Base-by-base conservation (phyloP, 1,139 yeast species). In the Pneumocystis wakefieldiae region DNA sequence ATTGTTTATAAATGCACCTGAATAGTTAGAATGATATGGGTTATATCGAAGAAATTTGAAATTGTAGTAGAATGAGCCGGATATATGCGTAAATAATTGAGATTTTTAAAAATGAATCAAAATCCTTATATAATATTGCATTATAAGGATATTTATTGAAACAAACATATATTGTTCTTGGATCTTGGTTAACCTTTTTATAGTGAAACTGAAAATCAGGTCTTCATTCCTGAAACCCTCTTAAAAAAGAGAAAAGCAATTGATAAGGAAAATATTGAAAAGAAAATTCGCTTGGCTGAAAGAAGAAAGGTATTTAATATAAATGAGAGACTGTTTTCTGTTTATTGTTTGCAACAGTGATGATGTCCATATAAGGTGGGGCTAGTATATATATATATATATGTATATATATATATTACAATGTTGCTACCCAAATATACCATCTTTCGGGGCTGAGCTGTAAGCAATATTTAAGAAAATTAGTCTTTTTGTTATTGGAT, bases 401-500 rank as follows among this genome's bases (percentile, higher is more conserved):
- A 35, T 59, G n/a, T n/a, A n/a, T n/a, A n/a, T n/a, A n/a, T n/a
- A 28, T 15, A n/a, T 36, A 35, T 59, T 14, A 41, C 28, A 24
- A 60, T 60, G 57, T 29, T 35, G 63, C 28, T 7, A 36, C 15
- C 39, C 62, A 19, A 19, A 12, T 15, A 61, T 36, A 73, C 97
- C 97, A 90, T 90, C 97, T 90, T 90, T 90, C 97, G 95, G 95
- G 96, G 80, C 97, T 90, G 97, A 90, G 75, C 74, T 66, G 36
- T 60, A 60, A 59, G 28, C 36, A 37, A 38, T 59, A 32, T 59
- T 48, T 59, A 38, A 8, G 32, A 24, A 19, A 48, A 48, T 24
- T 12, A 67, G 69, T 69, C 64, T 62, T 39, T 62, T 59, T 38
- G 35, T 65, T 63, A 59, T 61, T 63, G 61, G 55, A 41, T 10